Evolutionary conservation across 2,329 filamentous ascomycete species (phyloP).

Genomic region (Pezicula neosporulosa): DNA sequence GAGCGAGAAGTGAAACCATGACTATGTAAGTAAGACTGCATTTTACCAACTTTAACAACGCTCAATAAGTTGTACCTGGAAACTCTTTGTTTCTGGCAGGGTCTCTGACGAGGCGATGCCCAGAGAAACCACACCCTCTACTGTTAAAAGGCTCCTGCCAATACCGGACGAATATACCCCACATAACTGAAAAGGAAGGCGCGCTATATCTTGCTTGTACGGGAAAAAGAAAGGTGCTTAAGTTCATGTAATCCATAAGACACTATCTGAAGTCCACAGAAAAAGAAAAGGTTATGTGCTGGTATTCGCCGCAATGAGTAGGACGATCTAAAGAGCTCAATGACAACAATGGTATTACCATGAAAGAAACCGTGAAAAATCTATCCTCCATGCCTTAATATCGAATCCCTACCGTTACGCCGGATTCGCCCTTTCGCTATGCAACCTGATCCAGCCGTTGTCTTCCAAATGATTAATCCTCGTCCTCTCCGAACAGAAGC

Average conservation of each 20-base stretch:
- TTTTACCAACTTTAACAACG: constrained; percentile 12
- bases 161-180: not conserved
- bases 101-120: not conserved
- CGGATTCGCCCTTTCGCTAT: constrained; percentile 31
- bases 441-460: constrained; percentile 20
- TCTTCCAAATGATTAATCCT: constrained; percentile 17
- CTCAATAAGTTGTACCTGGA: not conserved
- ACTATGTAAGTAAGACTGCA: constrained; percentile 26
- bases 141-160: too few species aligned
- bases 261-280: too few species aligned
- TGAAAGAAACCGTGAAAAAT: constrained; percentile 24
- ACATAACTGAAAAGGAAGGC: constrained; percentile 1
- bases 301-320: too few species aligned
- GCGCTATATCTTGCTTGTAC: not conserved
- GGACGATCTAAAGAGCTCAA: not conserved
- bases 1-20: constrained; percentile 23
- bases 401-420: constrained; percentile 24
- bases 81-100: not conserved
- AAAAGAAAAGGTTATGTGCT: too few species aligned
- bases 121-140: not conserved
- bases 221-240: too few species aligned
- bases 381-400: constrained; percentile 14
- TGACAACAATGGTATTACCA: constrained; percentile 21
- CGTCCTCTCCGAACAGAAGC: constrained; percentile 55
- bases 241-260: too few species aligned